Evolutionary conservation across 257 asterid genomes (phyloP), one percentile per base, ranked within the genome.

Genomic region (Nicotiana attenuata): DNA sequence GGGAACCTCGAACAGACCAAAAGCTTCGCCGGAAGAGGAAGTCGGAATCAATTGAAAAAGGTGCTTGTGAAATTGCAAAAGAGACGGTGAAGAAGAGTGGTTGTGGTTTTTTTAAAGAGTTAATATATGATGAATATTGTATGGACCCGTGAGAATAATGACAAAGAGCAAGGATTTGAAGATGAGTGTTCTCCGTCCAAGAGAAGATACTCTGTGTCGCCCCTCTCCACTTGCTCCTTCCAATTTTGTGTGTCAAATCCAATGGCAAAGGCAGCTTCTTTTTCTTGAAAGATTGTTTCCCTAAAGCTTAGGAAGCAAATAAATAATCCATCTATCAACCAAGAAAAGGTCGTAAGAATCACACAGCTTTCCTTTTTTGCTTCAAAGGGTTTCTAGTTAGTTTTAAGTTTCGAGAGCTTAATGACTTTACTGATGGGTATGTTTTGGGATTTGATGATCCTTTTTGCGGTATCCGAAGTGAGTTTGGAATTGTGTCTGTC

Each of bases 221-320:
- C 95, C 90, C 89, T 92, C 87, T 91, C 96, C 26, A 94, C 91
- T 69, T 92, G 97, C 82, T 13, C 66, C 85, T 90, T 92, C 93
- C 93, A 84, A 82, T 89, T 91, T 87, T 91, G 79, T 86, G 91
- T 2, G 90, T 76, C 88, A 96, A 81, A 64, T 96, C 98, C 29
- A 96, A 91, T 2, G 95, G 93, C 50, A 94, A 66, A 19, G 99
- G 98, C 81, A 96, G 68, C 88, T 94, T 96, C 94, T 90, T 96
- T 50, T 92, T 94, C 92, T 87, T 87, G 86, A 92, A 96, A 80
- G 94, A 94, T 78, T 84, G 85, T 86, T 91, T 93, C 1, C 98
- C 99, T 41, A 96, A 11, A 96, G 86, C 92, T 89, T 96, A 11
- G 99, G 99, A 85, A 96, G 85, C 90, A 96, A 84, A 81, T 90